phyloP scores from a whole-genome alignment of 495 filamentous ascomycete genomes.

The Aspergillus coremiiformis region DNA sequence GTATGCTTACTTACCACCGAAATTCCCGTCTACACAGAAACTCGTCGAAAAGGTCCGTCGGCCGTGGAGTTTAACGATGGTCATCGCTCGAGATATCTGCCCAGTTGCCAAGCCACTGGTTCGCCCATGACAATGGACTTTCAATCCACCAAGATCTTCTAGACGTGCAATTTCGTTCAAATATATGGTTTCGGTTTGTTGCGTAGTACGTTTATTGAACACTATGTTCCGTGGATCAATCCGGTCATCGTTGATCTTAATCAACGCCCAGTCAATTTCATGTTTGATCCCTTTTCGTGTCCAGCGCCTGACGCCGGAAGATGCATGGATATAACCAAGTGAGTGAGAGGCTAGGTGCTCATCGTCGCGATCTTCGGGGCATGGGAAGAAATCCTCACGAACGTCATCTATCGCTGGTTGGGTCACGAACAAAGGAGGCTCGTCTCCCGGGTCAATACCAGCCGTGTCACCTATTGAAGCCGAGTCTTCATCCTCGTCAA shows the following conservation, averaged over 20 bases:
- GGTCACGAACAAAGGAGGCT: conserved; percentile 64
- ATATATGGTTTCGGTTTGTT: conserved; percentile 28
- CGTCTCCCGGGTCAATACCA: conserved; percentile 69
- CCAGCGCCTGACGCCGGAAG: conserved; percentile 74
- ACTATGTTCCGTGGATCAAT: conserved; percentile 63
- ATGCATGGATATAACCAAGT: conserved; percentile 79
- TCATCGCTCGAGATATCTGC: conserved; percentile 64
- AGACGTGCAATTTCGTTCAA: conserved; percentile 38
- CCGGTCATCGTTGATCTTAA: conserved; percentile 68
- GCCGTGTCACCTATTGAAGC: conserved; percentile 73
- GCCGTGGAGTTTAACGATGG: conserved; percentile 73
- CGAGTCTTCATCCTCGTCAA: conserved; percentile 47
- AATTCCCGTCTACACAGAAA: conserved; percentile 69
- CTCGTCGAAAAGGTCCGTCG: conserved; percentile 72
- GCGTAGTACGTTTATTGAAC: conserved; percentile 1
- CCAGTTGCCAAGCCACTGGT: conserved; percentile 80
- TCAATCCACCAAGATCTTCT: conserved; percentile 56
- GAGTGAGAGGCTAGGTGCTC: conserved; percentile 69
- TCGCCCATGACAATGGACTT: conserved; percentile 85
- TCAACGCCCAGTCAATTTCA: conserved; percentile 93
- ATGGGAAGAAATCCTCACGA: conserved; percentile 66
- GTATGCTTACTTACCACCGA: conserved; percentile 48
- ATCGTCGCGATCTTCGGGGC: conserved; percentile 54
- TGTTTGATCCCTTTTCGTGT: conserved; percentile 60
- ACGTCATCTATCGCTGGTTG: conserved; percentile 87